Percentiles rank a stretch among this genome's conserved stretches.
Evolutionary conservation across 441 rosid species (phyloP).

Genomic region (Euphorbia celastroides): DNA sequence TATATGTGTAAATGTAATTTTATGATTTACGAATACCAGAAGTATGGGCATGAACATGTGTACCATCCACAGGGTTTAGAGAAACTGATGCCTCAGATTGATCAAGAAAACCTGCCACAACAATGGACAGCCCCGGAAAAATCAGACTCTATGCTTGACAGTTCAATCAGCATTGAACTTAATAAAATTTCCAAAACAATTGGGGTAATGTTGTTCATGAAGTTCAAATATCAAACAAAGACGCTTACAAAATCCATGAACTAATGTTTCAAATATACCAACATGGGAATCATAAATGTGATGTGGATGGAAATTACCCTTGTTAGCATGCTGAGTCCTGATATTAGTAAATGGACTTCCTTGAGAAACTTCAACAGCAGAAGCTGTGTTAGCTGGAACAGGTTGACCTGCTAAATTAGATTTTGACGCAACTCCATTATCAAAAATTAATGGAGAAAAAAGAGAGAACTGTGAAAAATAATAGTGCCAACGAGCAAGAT

Average conservation of each 20-base stretch:
- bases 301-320: slow-evolving; percentile 4
- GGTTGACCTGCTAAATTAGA: slow-evolving; percentile 19
- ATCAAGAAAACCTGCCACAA: slow-evolving; percentile 21
- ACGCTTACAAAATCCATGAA: neutral
- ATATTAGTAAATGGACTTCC: slow-evolving; percentile 8
- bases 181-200: too few species aligned
- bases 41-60: slow-evolving; percentile 8
- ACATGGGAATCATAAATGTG: neutral
- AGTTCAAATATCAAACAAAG: neutral
- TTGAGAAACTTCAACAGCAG: slow-evolving; percentile 12
- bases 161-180: neutral
- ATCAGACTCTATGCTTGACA: neutral
- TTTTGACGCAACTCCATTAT: neutral
- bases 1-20: neutral
- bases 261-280: neutral
- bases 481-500: neutral
- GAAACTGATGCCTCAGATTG: slow-evolving; percentile 16
- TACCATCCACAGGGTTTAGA: slow-evolving; percentile 9
- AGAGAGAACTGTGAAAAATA: neutral
- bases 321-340: slow-evolving; percentile 16
- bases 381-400: slow-evolving; percentile 5
- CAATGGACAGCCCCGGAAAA: neutral
- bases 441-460: neutral
- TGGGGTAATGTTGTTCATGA: neutral
- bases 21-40: slow-evolving; percentile 7